These are phyloP conservation scores for Saturnispora saitoi DNA, from an alignment of 805 yeast genomes.

Conservation along the genomic window DNA sequence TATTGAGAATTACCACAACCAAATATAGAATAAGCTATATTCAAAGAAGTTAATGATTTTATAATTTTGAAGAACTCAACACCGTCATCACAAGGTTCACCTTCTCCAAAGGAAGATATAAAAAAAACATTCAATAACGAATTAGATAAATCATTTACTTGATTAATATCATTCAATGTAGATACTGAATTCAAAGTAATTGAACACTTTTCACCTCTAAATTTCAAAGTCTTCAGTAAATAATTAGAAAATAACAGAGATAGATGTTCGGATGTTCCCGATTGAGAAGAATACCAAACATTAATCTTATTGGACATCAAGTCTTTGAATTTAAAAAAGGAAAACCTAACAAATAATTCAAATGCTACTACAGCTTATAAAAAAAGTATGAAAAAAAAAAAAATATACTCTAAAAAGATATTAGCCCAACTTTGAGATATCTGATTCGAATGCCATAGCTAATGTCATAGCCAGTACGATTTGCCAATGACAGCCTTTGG, in stretches of 20 bases:
- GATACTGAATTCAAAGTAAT: background rate
- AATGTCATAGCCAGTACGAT: slow-evolving; percentile 43
- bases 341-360: background rate
- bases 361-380: background rate
- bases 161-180: background rate
- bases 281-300: slow-evolving; percentile 80
- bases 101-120: slow-evolving; percentile 92
- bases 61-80: slow-evolving; percentile 51
- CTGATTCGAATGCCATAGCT: slow-evolving; percentile 38
- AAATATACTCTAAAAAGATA: background rate
- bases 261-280: slow-evolving; percentile 91
- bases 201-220: background rate
- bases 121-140: slow-evolving; percentile 38
- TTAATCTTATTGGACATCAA: background rate
- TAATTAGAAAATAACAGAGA: slow-evolving; percentile 30
- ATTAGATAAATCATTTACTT: background rate
- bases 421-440: slow-evolving; percentile 20
- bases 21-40: slow-evolving; percentile 54
- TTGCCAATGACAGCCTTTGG: slow-evolving; percentile 49
- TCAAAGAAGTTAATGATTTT: slow-evolving; percentile 16
- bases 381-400: background rate
- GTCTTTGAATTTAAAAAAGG: too few species aligned
- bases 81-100: slow-evolving; percentile 93
- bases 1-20: slow-evolving; percentile 92
- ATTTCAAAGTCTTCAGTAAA: slow-evolving; percentile 19